phyloP scores from a whole-genome alignment of 202 grass and related monocot genomes.

The Schoenoplectus triqueter region DNA sequence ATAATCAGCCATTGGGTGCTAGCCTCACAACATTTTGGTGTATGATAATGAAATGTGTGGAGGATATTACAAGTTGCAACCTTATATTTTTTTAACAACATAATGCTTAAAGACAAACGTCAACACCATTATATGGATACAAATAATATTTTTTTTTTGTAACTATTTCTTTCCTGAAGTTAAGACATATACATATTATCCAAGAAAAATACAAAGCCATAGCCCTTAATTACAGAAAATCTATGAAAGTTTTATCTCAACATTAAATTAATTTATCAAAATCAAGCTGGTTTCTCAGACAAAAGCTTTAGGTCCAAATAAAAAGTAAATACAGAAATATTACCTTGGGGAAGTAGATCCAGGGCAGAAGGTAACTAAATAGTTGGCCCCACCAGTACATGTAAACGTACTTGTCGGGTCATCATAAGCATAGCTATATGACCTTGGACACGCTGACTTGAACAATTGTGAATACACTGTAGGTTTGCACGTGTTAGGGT shows the following conservation, averaged over 20 bases:
- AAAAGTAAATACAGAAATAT: neutral
- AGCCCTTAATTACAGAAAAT: too few species aligned
- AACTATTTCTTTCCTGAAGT: too few species aligned
- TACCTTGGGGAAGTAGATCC: constrained; percentile 57
- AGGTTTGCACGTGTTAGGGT: constrained; percentile 75
- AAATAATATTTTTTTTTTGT: too few species aligned
- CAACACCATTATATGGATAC: too few species aligned
- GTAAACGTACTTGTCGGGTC: constrained; percentile 91
- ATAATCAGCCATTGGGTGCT: constrained; percentile 32
- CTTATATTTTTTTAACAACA: neutral
- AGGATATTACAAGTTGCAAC: constrained; percentile 9
- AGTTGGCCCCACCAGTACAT: constrained; percentile 74
- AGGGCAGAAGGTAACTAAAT: constrained; percentile 95
- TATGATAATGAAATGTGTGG: constrained; percentile 24
- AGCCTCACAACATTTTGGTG: constrained; percentile 21
- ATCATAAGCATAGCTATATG: constrained; percentile 98
- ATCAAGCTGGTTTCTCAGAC: neutral
- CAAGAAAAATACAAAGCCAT: too few species aligned
- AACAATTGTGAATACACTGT: constrained; percentile 87
- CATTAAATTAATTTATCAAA: too few species aligned
- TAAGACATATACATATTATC: too few species aligned
- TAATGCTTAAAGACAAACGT: too few species aligned
- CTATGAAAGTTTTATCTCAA: too few species aligned
- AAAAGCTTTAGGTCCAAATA: neutral
- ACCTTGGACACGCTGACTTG: constrained; percentile 84